A percentile compares a stretch with the other conserved stretches of the same genome.
Conservation (phyloP, 148 eudicot genomes). For the Linanthus parryae region DNA sequence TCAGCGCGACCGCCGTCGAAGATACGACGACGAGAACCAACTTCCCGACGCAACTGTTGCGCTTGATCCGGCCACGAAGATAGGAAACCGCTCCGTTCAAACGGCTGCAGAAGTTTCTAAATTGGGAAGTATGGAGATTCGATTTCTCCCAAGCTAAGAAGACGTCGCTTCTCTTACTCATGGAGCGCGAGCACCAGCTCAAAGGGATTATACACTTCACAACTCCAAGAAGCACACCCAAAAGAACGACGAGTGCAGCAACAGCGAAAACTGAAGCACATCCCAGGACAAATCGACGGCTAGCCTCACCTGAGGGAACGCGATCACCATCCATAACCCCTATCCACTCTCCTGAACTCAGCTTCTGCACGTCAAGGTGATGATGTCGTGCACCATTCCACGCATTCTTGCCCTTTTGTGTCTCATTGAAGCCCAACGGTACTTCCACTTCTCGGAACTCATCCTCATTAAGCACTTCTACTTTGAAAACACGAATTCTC, state of each 20-base stretch:
- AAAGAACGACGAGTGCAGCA: constrained; percentile 36
- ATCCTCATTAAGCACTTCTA: constrained; percentile 52
- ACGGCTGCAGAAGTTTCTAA: constrained; percentile 53
- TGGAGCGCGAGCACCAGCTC: constrained; percentile 77
- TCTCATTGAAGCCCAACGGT: constrained; percentile 47
- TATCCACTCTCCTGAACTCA: constrained; percentile 73
- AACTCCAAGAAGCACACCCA: constrained; percentile 70
- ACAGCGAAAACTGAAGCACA: constrained; percentile 47
- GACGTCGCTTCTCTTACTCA: constrained; percentile 72
- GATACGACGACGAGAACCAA: constrained; percentile 44
- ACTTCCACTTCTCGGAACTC: constrained; percentile 80
- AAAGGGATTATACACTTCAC: constrained; percentile 71
- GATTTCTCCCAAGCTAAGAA: constrained; percentile 58
- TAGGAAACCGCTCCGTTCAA: constrained; percentile 48
- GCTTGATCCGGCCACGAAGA: constrained; percentile 58
- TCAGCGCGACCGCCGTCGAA: constrained; percentile 35
- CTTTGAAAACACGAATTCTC: constrained; percentile 57
- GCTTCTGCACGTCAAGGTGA: constrained; percentile 81
- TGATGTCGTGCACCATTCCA: constrained; percentile 93
- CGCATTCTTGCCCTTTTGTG: constrained; percentile 63
- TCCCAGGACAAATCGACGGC: constrained; percentile 51
- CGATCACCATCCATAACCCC: constrained; percentile 88
- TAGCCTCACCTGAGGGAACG: constrained; percentile 75
- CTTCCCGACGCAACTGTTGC: constrained; percentile 44
- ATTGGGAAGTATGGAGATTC: constrained; percentile 41